A percentile compares a stretch with the other conserved stretches of the same genome.
Evolutionary conservation across 495 filamentous ascomycete genomes (phyloP).

Genomic region (Hypoxylon trugodes): DNA sequence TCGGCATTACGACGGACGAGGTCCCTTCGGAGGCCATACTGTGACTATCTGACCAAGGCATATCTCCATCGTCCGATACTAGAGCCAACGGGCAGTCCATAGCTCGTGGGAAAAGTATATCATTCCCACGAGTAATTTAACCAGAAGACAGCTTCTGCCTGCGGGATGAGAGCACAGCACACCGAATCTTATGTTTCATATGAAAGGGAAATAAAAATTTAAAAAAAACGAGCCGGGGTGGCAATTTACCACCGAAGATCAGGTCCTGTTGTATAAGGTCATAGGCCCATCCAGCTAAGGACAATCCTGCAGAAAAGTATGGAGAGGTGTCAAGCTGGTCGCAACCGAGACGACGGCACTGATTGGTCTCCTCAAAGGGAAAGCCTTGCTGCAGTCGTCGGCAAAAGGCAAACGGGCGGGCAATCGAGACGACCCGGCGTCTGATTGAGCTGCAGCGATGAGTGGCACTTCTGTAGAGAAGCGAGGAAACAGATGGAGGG

Average conservation of each 20-base stretch:
- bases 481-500: slow-evolving; percentile 45
- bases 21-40: slow-evolving; percentile 55
- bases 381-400: slow-evolving; percentile 38
- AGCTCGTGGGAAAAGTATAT: slow-evolving; percentile 35
- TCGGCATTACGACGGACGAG: slow-evolving; percentile 46
- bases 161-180: slow-evolving; percentile 17
- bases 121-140: slow-evolving; percentile 36
- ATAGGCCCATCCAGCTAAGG: slow-evolving; percentile 37
- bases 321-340: slow-evolving; percentile 35
- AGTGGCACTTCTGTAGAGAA: slow-evolving; percentile 42
- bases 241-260: slow-evolving; percentile 32
- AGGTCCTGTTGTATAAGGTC: slow-evolving; percentile 32
- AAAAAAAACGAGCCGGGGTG: slow-evolving; percentile 31
- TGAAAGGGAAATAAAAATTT: slow-evolving; percentile 10
- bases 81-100: slow-evolving; percentile 55
- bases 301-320: slow-evolving; percentile 34
- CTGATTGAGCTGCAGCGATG: slow-evolving; percentile 43
- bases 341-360: slow-evolving; percentile 18
- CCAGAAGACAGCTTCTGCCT: slow-evolving; percentile 28
- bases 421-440: slow-evolving; percentile 41
- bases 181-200: slow-evolving; percentile 29
- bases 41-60: slow-evolving; percentile 54
- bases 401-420: slow-evolving; percentile 42
- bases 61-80: slow-evolving; percentile 51
- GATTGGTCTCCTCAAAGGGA: slow-evolving; percentile 37